Evolutionary conservation across 148 eudicot genomes (phyloP).

Genomic region (Nyssa sinensis): DNA sequence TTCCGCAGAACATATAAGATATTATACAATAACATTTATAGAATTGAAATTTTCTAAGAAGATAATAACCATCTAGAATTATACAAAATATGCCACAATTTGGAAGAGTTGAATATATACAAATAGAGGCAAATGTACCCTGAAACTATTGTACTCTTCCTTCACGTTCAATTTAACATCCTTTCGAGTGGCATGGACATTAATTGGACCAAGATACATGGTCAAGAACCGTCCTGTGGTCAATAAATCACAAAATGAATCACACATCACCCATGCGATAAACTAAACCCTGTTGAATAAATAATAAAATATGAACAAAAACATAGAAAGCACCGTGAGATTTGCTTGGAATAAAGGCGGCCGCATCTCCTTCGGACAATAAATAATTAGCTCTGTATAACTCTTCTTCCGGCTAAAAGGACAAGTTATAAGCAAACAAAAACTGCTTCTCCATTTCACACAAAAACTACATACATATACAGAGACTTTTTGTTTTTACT

Average conservation of each 20-base stretch:
- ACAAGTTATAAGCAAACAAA: constrained; percentile 5
- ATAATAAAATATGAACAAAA: constrained; percentile 8
- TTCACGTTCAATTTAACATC: constrained; percentile 94
- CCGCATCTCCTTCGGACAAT: constrained; percentile 86
- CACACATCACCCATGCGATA: not conserved
- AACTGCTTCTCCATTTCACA: not conserved
- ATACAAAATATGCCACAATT: not conserved
- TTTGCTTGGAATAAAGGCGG: constrained; percentile 81
- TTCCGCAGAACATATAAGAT: too few relatives aligned
- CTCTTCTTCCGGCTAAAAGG: constrained; percentile 72
- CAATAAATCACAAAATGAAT: constrained; percentile 12
- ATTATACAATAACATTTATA: too few relatives aligned
- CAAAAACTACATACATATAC: not conserved
- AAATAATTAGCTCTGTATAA: constrained; percentile 61
- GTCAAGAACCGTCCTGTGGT: constrained; percentile 65
- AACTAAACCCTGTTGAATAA: not conserved
- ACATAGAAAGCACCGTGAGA: constrained; percentile 51
- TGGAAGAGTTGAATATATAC: not conserved
- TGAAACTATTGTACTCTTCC: constrained; percentile 87
- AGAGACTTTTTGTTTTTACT: constrained; percentile 20
- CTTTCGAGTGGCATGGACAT: constrained; percentile 80
- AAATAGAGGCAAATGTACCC: constrained; percentile 42
- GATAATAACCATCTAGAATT: not conserved
- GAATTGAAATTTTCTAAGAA: not conserved
- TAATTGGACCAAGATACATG: constrained; percentile 89